Percentiles rank a stretch among this genome's conserved stretches.
phyloP scores from a whole-genome alignment of 1,139 yeast genomes.

The Kodamaea anthophila region DNA sequence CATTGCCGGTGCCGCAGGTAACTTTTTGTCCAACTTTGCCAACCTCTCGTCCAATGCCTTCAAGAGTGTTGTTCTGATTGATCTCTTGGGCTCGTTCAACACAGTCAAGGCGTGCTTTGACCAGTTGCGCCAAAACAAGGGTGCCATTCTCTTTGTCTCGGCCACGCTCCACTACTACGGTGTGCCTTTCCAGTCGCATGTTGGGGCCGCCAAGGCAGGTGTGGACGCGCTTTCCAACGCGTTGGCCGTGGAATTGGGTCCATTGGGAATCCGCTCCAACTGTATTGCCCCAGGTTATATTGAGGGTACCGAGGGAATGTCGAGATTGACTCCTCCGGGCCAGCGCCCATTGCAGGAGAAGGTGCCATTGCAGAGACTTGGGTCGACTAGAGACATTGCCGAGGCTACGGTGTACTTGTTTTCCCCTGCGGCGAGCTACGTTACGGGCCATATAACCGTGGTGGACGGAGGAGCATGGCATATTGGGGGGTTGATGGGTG shows the following conservation, averaged over 20 bases:
- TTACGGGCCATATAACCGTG: conserved; percentile 71
- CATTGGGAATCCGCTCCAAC: conserved; percentile 74
- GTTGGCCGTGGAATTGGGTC: conserved; percentile 84
- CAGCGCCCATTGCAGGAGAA: conserved; percentile 31
- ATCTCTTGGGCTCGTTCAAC: conserved; percentile 78
- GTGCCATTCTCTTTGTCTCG: conserved; percentile 69
- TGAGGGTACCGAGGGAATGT: conserved; percentile 74
- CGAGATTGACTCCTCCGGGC: conserved; percentile 43
- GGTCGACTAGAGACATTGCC: conserved; percentile 75
- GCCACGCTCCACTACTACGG: conserved; percentile 89
- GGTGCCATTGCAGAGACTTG: conserved; percentile 75
- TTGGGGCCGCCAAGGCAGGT: conserved; percentile 92
- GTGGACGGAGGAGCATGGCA: conserved; percentile 96
- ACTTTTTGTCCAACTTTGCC: conserved; percentile 75
- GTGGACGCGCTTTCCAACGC: conserved; percentile 80
- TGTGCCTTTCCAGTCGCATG: conserved; percentile 79
- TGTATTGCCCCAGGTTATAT: conserved; percentile 88
- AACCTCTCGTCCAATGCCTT: conserved; percentile 80
- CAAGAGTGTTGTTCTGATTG: conserved; percentile 78
- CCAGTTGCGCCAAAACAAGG: conserved; percentile 59
- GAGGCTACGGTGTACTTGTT: conserved; percentile 80
- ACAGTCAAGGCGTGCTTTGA: conserved; percentile 76
- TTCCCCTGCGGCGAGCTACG: conserved; percentile 72
- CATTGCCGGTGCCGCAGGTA: conserved; percentile 95
- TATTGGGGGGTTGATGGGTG: conserved; percentile 41